Evolutionary conservation across 345 rosid genomes (phyloP), one percentile per base, ranked within the genome.

Genomic region (Xanthoceras sorbifolium): DNA sequence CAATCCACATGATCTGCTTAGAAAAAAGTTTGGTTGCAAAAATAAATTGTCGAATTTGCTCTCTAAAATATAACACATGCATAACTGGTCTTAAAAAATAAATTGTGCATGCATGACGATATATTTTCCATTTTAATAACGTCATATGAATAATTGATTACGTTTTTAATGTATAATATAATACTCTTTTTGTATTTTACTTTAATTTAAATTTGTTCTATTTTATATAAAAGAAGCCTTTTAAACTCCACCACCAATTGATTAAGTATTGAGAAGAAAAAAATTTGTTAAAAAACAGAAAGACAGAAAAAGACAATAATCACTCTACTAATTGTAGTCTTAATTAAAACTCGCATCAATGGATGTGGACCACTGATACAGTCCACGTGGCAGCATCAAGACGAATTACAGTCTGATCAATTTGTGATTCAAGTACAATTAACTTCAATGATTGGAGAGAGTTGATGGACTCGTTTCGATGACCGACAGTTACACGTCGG

Each of bases 401-500:
- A 18, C n/a, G 31, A 11, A 11, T 54, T 32, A 32, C n/a, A 29
- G 42, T 18, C 5, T 12, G 18, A 48, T 50, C 22, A 50, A 34
- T 2, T 1, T 0, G 3, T 6, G 10, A 52, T 52, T 52, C 28
- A 4, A 5, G 63, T 4, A 3, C 61, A 63, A 42, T 64, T 0
- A 42, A 32, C 54, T 62, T 69, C 71, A 69, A 80, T 83, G 72
- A 77, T 80, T 71, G 77, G 67, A 72, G 67, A 72, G 46, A 11
- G 15, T 46, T 14, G 77, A 62, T 48, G 28, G 63, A 23, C 72
- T n/a, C n/a, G 44, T 57, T 67, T 75, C 66, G 71, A 70, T 44
- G 69, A 81, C 87, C 87, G 86, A 84, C 86, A 84, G 23, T 28
- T 15, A 72, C 84, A 69, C 82, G 57, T 57, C 46, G 18, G 59